These are phyloP conservation scores for Boletus eberwhitei DNA, from an alignment of 768 basidiomycete species.

Conservation along the genomic window DNA sequence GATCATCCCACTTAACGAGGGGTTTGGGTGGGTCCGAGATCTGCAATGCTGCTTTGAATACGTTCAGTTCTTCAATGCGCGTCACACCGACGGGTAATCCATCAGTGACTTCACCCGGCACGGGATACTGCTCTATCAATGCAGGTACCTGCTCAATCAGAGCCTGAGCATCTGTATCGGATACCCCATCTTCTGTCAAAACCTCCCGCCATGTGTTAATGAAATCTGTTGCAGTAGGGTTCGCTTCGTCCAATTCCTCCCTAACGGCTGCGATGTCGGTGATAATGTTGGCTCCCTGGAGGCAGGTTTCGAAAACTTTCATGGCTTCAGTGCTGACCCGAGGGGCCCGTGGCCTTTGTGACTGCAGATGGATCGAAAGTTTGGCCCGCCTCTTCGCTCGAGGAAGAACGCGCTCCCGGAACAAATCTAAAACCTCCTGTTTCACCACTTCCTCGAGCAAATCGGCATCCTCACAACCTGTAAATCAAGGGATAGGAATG, in stretches of 20 bases:
- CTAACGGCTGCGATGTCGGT: constrained; percentile 52
- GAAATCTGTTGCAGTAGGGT: constrained; percentile 60
- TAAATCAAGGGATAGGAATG: not conserved
- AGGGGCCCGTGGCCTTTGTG: constrained; percentile 58
- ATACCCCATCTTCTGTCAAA: constrained; percentile 39
- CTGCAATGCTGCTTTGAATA: constrained; percentile 60
- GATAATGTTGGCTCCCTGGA: constrained; percentile 47
- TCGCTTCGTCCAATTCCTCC: constrained; percentile 48
- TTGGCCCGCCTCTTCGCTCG: constrained; percentile 71
- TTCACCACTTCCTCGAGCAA: constrained; percentile 64
- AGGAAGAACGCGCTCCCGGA: constrained; percentile 66
- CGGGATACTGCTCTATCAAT: constrained; percentile 55
- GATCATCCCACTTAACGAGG: constrained; percentile 71
- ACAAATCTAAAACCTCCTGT: constrained; percentile 69
- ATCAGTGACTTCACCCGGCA: constrained; percentile 50
- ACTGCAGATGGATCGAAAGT: constrained; percentile 77
- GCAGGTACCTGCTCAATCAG: constrained; percentile 55
- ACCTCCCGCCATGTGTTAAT: constrained; percentile 55
- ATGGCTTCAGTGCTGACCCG: constrained; percentile 64
- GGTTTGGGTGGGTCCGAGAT: constrained; percentile 60
- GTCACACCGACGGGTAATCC: constrained; percentile 46
- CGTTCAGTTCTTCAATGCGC: constrained; percentile 60
- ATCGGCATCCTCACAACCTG: constrained; percentile 73
- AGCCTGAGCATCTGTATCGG: constrained; percentile 39
- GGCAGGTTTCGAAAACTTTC: constrained; percentile 53